Base-by-base conservation (phyloP, 805 yeast genomes). In the Candida jianshihensis region DNA sequence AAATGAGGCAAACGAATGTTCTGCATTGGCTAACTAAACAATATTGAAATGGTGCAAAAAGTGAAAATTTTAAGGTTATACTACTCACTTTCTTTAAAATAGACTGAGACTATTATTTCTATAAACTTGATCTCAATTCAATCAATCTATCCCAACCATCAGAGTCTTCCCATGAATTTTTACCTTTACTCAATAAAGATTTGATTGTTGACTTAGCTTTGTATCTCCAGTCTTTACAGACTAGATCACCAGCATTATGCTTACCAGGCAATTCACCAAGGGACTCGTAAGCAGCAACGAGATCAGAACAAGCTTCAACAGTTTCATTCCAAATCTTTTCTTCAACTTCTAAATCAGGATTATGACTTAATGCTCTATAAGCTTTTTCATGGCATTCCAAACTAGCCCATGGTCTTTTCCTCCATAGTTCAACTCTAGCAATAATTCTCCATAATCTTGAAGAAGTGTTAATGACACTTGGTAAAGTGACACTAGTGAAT, bases 201-300 rank as follows among this genome's bases (percentile, higher is more conserved):
- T 94, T 71, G 16, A 88, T 70, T 1, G 84, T 66, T 13, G 83
- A 70, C 43, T 79, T 71, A 2, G 95, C 79, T 56, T 87, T 87
- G 61, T 81, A 84, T 53, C 76, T 82, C 97, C 97, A 89, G 54
- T 88, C 95, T 52, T 80, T 77, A 57, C 96, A 88, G 9, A 89
- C 94, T n/a, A 81, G 46, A 54, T 83, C 86, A 16, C 81, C 94
- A 2, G 86, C 88, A 18, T 81, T 82, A 51, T 79, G 72, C 49
- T 75, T 80, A 7, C 94, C 94, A 10, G 84, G 82, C 47, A 75
- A 58, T 39, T 82, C 92, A n/a, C 97, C 97, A 22, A 85, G 68
- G 4, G 84, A 79, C 52, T 81, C 88, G 56, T 88, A 90, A 1
- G 96, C 90, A 28, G 92, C 83, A 3, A 83, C 78, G 38, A 90